These are phyloP conservation scores for Hanseniaspora occidentalis DNA, from an alignment of 805 yeast genomes.

Conservation along the genomic window DNA sequence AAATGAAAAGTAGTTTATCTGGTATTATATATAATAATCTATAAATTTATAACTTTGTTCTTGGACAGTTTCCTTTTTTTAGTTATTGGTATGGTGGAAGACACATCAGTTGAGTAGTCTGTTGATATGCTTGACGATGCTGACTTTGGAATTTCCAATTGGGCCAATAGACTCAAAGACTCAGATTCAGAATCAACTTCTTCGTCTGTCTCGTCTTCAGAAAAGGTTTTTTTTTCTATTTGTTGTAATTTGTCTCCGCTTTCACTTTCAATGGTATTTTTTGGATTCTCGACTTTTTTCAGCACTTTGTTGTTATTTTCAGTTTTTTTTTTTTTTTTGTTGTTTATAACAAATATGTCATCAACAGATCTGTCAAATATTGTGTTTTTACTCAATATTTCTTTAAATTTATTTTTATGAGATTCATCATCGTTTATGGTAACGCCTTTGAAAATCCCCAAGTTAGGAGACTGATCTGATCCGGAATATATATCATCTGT, in stretches of 20 bases:
- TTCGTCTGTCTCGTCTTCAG: too few species aligned
- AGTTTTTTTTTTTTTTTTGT: conserved; percentile 4
- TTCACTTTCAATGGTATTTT: too few species aligned
- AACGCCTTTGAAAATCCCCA: background rate
- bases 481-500: background rate
- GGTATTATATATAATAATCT: conserved; percentile 27
- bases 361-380: conserved; percentile 13
- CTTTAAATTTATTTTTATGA: conserved; percentile 3
- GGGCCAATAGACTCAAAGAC: background rate
- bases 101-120: background rate
- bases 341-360: conserved; percentile 11
- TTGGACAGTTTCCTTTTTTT: conserved; percentile 1
- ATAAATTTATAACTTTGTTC: conserved; percentile 7
- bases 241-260: too few species aligned
- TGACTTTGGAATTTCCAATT: background rate
- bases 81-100: background rate
- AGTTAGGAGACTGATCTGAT: too few species aligned
- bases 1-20: conserved; percentile 66
- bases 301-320: too few species aligned
- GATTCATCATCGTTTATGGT: background rate
- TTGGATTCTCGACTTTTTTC: too few species aligned
- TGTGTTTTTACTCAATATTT: conserved; percentile 8
- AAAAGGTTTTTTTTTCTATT: too few species aligned
- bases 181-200: too few species aligned
- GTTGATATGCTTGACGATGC: background rate